phyloP scores from a whole-genome alignment of 1,284 basidiomycete species.

The Ceratobasidium sp. region DNA sequence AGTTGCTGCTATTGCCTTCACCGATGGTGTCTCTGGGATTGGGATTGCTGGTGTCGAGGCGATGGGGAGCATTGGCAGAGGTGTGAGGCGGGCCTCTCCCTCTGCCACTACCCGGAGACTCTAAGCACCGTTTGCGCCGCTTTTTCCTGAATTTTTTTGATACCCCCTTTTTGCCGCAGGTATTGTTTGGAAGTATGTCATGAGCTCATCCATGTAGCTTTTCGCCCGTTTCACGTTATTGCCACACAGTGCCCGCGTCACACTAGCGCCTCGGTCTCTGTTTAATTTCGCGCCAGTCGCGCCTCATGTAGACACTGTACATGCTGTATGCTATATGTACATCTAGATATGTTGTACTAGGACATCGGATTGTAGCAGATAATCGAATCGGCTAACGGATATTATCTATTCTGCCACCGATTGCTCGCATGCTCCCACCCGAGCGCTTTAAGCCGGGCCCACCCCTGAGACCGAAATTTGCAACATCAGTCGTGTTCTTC shows the following conservation, averaged over 20 bases:
- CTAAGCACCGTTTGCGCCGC: slow-evolving; percentile 5
- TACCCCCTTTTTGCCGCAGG: slow-evolving; percentile 33
- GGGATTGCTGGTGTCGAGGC: slow-evolving; percentile 31
- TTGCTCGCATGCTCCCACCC: neutral
- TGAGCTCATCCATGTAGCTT: slow-evolving; percentile 39
- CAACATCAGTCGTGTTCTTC: slow-evolving; percentile 24
- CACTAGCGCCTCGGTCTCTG: neutral
- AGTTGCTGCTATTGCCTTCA: slow-evolving; percentile 25
- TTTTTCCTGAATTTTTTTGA: slow-evolving; percentile 10
- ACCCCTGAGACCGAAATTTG: slow-evolving; percentile 23
- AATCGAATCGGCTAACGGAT: neutral
- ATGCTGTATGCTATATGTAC: slow-evolving; percentile 38
- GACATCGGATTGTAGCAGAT: slow-evolving; percentile 24
- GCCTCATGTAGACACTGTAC: slow-evolving; percentile 16
- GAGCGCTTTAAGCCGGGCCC: slow-evolving; percentile 4
- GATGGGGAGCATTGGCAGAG: slow-evolving; percentile 3
- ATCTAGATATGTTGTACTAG: slow-evolving; percentile 15
- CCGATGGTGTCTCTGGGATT: slow-evolving; percentile 3
- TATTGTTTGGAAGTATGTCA: slow-evolving; percentile 28
- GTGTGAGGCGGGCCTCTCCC: neutral
- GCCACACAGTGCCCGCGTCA: neutral
- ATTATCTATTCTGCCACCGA: slow-evolving; percentile 23
- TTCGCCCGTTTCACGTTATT: slow-evolving; percentile 1
- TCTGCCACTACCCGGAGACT: neutral
- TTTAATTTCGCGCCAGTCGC: slow-evolving; percentile 32